A percentile compares a stretch with the other conserved stretches of the same genome.
These are phyloP conservation scores for Onygenales sp. DNA, from an alignment of 2,329 filamentous ascomycete species.

Conservation along the genomic window DNA sequence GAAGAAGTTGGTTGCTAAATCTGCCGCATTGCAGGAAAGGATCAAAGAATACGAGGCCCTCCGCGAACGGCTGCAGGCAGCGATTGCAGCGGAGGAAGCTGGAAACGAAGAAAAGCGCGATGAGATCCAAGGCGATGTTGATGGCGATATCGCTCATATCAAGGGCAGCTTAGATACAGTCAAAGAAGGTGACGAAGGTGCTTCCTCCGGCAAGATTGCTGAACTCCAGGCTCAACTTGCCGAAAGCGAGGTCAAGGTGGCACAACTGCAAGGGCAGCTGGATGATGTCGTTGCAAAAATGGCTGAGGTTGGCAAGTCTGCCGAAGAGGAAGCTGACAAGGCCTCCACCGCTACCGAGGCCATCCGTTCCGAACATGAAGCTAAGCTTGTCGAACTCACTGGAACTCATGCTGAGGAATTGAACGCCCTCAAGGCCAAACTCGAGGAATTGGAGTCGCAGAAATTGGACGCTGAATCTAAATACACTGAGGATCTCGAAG, in stretches of 20 bases:
- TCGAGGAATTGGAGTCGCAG: conserved; percentile 27
- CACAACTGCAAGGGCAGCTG: conserved; percentile 9
- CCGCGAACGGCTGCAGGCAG: conserved; percentile 19
- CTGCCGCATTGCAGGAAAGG: conserved; percentile 18
- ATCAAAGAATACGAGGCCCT: conserved; percentile 21
- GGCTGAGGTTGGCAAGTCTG: conserved; percentile 5
- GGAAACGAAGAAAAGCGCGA: conserved; percentile 16
- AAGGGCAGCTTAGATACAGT: conserved; percentile 16
- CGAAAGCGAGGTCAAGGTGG: conserved; percentile 13
- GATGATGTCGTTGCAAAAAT: conserved; percentile 10
- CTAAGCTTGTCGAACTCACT: conserved; percentile 9
- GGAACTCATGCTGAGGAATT: conserved; percentile 11
- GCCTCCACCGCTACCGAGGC: conserved; percentile 1
- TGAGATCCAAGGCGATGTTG: conserved; percentile 14
- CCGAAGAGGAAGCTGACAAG: conserved; percentile 5
- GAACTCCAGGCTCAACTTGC: conserved; percentile 11
- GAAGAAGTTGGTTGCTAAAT: conserved; percentile 14
- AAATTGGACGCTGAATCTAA: conserved; percentile 28
- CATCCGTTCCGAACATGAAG: conserved; percentile 10
- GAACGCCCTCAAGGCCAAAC: conserved; percentile 22
- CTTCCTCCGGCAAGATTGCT: conserved; percentile 9
- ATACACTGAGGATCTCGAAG: conserved; percentile 28
- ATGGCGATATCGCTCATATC: conserved; percentile 16
- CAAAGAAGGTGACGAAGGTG: conserved; percentile 6
- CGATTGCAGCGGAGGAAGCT: conserved; percentile 19